Conservation (phyloP, 768 basidiomycete species). For the Leucosporidium scottii region DNA sequence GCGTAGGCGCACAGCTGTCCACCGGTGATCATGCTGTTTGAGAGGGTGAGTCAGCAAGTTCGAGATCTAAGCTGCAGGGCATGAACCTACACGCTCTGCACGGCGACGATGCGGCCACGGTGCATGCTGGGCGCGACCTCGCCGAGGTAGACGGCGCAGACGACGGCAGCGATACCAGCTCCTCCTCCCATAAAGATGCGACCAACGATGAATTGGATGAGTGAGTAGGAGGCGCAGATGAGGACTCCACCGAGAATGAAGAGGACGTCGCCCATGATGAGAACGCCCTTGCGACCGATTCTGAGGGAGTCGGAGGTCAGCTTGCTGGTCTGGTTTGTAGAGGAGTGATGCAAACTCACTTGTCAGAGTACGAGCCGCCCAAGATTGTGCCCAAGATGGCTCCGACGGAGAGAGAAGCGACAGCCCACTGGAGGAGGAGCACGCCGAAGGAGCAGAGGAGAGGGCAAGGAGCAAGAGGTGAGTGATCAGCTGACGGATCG, state of each 20-base stretch:
- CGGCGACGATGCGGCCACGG: conserved; percentile 12
- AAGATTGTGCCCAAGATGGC: background rate
- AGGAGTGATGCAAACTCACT: background rate
- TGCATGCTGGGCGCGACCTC: conserved; percentile 2
- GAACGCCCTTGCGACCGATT: conserved; percentile 7
- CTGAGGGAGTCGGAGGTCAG: background rate
- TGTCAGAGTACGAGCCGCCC: conserved; percentile 1
- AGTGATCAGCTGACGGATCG: background rate
- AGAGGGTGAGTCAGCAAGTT: background rate
- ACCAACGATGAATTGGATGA: conserved; percentile 7
- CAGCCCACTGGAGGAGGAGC: conserved; percentile 6
- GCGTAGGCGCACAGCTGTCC: conserved; percentile 9
- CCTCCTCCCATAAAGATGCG: conserved; percentile 8
- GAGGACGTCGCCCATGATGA: conserved; percentile 5
- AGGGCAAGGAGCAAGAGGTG: too few relatives aligned
- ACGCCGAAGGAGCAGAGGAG: background rate
- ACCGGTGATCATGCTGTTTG: conserved; percentile 4
- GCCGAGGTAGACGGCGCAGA: conserved; percentile 12
- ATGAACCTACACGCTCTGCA: conserved; percentile 1
- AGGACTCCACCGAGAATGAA: conserved; percentile 9
- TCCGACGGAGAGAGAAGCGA: conserved; percentile 3
- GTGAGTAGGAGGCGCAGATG: background rate
- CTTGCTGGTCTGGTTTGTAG: background rate
- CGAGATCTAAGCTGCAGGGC: background rate
- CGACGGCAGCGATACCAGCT: conserved; percentile 7